A percentile compares a stretch with the other conserved stretches of the same genome.
Conservation (phyloP, 805 yeast species). For the Saturnispora kantuleensis region DNA sequence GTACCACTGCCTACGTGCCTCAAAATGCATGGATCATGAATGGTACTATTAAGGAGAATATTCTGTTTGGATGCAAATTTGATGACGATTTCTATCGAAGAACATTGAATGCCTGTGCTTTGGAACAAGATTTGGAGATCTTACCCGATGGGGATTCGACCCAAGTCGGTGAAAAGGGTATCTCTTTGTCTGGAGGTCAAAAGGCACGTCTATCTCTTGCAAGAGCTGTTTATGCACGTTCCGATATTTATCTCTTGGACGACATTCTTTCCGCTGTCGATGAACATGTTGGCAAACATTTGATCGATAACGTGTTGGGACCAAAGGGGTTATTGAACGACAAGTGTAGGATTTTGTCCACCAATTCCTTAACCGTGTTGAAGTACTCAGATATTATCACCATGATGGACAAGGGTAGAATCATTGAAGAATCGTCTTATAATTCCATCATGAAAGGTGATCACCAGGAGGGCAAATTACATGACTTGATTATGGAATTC, state of each 20-base stretch:
- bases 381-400: constrained; percentile 51
- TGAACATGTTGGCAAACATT: constrained; percentile 88
- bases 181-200: constrained; percentile 94
- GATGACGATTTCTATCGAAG: constrained; percentile 74
- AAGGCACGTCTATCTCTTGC: constrained; percentile 93
- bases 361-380: constrained; percentile 48
- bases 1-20: constrained; percentile 50
- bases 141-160: constrained; percentile 88
- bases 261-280: constrained; percentile 96
- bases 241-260: constrained; percentile 83
- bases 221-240: constrained; percentile 89
- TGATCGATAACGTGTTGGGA: constrained; percentile 50
- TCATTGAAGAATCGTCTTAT: constrained; percentile 58
- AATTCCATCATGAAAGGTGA: constrained; percentile 30
- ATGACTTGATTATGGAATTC: constrained; percentile 38
- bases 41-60: constrained; percentile 85
- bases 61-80: constrained; percentile 77
- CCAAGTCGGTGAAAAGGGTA: constrained; percentile 95
- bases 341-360: constrained; percentile 47
- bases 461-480: constrained; percentile 15
- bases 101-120: constrained; percentile 83
- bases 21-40: constrained; percentile 95
- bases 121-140: constrained; percentile 63
- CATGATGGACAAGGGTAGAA: constrained; percentile 51
- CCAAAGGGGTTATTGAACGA: constrained; percentile 37